Percentiles rank a stretch among this genome's conserved stretches.
phyloP scores from a whole-genome alignment of 2,329 filamentous ascomycete genomes.

The Paraconiothyrium brasiliense region DNA sequence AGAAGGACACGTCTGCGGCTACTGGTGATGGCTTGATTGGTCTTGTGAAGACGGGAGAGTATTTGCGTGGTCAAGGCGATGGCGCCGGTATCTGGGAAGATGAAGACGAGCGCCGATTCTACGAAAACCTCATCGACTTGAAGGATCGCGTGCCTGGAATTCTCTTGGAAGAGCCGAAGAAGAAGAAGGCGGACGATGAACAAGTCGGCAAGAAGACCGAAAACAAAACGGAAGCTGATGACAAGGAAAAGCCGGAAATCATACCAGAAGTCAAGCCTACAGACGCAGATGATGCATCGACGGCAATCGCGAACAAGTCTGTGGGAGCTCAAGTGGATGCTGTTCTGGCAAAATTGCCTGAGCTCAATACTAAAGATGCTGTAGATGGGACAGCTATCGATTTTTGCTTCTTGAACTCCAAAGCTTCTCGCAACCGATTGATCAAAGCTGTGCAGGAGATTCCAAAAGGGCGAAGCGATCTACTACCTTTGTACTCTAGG shows the following conservation, averaged over 20 bases:
- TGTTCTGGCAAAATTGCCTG: conserved; percentile 84
- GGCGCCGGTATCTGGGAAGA: conserved; percentile 98
- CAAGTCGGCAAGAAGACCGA: conserved; percentile 78
- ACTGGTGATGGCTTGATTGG: conserved; percentile 82
- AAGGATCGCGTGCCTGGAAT: conserved; percentile 96
- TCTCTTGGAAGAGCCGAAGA: conserved; percentile 91
- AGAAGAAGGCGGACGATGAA: conserved; percentile 88
- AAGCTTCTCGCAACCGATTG: conserved; percentile 92
- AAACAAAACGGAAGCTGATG: conserved; percentile 54
- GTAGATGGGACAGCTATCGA: conserved; percentile 94
- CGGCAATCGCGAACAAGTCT: conserved; percentile 95
- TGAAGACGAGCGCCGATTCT: conserved; percentile 96
- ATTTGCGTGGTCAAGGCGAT: conserved; percentile 87
- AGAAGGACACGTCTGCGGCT: conserved; percentile 75
- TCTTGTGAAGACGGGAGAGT: conserved; percentile 92
- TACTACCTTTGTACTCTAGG: conserved; percentile 90
- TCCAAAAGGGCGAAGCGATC: conserved; percentile 90
- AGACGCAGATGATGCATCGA: conserved; percentile 82
- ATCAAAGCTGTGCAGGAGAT: conserved; percentile 94
- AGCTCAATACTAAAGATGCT: conserved; percentile 88
- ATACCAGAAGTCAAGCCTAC: conserved; percentile 60
- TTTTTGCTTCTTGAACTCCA: conserved; percentile 98
- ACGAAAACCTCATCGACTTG: conserved; percentile 94
- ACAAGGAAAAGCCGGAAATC: conserved; percentile 53
- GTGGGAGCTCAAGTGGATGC: conserved; percentile 97